phyloP scores from a whole-genome alignment of 1,139 yeast genomes.

The Geotrichum histeridarum region DNA sequence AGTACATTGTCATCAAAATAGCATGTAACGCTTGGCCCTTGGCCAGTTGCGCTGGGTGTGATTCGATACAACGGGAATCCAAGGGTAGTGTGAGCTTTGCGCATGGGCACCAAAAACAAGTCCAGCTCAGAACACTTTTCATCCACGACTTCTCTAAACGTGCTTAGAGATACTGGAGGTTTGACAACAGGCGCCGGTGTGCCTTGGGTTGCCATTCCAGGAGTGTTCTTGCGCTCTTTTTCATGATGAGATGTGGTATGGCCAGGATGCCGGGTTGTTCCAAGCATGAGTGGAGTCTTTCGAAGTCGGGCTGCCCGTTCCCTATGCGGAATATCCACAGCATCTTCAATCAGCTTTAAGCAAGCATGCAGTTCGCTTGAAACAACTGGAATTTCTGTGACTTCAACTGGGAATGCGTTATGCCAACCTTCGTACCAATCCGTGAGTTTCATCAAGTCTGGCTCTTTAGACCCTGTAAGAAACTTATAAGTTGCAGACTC shows the following conservation, averaged over 20 bases:
- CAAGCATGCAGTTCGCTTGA: slow-evolving; percentile 30
- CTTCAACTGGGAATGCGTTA: slow-evolving; percentile 28
- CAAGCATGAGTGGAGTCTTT: slow-evolving; percentile 6
- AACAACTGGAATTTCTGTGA: slow-evolving; percentile 26
- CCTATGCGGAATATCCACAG: slow-evolving; percentile 19
- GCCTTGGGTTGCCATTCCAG: background rate
- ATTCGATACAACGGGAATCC: slow-evolving; percentile 40
- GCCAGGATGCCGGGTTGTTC: background rate
- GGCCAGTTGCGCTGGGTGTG: slow-evolving; percentile 32
- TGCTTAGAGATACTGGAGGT: slow-evolving; percentile 19
- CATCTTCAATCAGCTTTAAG: slow-evolving; percentile 37
- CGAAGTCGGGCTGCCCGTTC: slow-evolving; percentile 5
- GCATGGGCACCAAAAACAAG: slow-evolving; percentile 36
- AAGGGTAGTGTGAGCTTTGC: slow-evolving; percentile 33
- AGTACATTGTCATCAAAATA: slow-evolving; percentile 47
- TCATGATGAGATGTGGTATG: background rate
- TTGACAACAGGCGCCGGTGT: background rate
- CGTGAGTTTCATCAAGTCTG: slow-evolving; percentile 20
- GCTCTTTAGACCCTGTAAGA: background rate
- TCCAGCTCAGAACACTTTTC: slow-evolving; percentile 40
- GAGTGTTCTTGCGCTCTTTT: background rate
- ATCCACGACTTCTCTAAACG: slow-evolving; percentile 46
- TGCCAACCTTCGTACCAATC: slow-evolving; percentile 37
- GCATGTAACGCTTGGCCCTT: slow-evolving; percentile 32
- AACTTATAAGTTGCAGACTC: slow-evolving; percentile 17